Percentiles rank a stretch among this genome's conserved stretches.
phyloP scores from a whole-genome alignment of 345 rosid species.

The Mangifera indica region DNA sequence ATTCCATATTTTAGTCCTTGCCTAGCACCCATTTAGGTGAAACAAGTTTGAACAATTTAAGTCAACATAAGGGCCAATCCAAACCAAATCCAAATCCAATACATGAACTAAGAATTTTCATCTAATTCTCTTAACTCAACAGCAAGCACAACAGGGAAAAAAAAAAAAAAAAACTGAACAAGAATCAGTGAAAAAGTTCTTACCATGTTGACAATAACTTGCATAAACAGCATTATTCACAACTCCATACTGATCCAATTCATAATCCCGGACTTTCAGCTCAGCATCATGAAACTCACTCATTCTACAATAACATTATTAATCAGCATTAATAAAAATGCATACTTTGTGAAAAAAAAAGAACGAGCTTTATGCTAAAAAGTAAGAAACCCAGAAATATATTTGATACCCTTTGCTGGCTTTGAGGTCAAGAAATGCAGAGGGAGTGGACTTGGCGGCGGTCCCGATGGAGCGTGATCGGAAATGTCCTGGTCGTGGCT shows the following conservation, averaged over 20 bases:
- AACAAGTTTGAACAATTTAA: slow-evolving; percentile 5
- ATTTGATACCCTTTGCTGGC: slow-evolving; percentile 55
- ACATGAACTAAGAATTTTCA: no score
- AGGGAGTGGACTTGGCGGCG: slow-evolving; percentile 21
- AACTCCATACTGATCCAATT: slow-evolving; percentile 87
- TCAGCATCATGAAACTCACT: slow-evolving; percentile 54
- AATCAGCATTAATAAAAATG: not conserved
- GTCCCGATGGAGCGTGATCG: slow-evolving; percentile 24
- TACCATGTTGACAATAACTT: slow-evolving; percentile 84
- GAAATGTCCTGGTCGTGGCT: slow-evolving; percentile 12
- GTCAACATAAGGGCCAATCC: not conserved
- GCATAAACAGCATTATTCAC: slow-evolving; percentile 89
- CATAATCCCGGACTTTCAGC: slow-evolving; percentile 77
- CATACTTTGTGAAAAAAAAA: no score
- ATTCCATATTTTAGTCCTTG: no score
- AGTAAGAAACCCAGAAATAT: no score
- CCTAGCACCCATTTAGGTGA: not conserved
- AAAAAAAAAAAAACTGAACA: not conserved
- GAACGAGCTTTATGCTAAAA: no score
- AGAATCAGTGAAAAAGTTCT: not conserved
- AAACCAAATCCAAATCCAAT: no score
- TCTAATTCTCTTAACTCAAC: no score
- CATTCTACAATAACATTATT: slow-evolving; percentile 46
- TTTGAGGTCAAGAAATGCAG: slow-evolving; percentile 49
- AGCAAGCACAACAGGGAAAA: not conserved